Base-by-base conservation (phyloP, 2,329 filamentous ascomycete genomes). In the Graphiopsis chlorocephala region DNA sequence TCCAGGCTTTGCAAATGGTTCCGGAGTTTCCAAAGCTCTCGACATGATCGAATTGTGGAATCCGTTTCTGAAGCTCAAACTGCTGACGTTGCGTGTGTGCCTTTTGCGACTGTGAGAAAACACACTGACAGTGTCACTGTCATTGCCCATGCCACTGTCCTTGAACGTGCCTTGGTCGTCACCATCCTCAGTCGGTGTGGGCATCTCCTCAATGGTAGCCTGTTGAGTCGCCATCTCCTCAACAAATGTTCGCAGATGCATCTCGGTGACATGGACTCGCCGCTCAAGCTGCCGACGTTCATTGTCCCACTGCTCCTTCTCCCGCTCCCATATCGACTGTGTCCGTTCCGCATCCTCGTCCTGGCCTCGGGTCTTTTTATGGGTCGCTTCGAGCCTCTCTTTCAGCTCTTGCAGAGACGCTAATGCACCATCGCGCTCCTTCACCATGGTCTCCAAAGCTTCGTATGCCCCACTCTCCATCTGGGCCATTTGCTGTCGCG, bases 381-480 rank as follows among this genome's bases (percentile, higher is more conserved):
- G 91, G 0, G 86, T 83, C 3, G 82, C 78, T 20, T 98, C 94
- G 0, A 98, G 82, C 68, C 92, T 90, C 73, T 86, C 89, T 71
- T 87, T 91, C 20, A 90, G 81, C 70, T 98, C 94, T 1, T 84
- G 77, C 45, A 87, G 85, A 2, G 85, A 85, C 64, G 92, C 90
- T 11, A 93, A 85, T 6, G 92, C 91, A 67, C 92, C 89, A 69
- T 99, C 94, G 57, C 94, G 87, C 78, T 99, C 95, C 59, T 88
- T 88, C 17, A 90, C 88, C 56, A 99, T 81, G 71, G 96, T 92
- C 57, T 91, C 88, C 11, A 98, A 82, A 1, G 93, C 93, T 14
- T 92, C 93, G 3, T 92, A 89, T 0, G 92, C 93, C 15, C 93
- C 94, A 50, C 91, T 92, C 77, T 99, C 95, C 6, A 97, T 83